Evolutionary conservation across 257 asterid genomes (phyloP), one percentile per base, ranked within the genome.

Genomic region (Scutellaria minor): DNA sequence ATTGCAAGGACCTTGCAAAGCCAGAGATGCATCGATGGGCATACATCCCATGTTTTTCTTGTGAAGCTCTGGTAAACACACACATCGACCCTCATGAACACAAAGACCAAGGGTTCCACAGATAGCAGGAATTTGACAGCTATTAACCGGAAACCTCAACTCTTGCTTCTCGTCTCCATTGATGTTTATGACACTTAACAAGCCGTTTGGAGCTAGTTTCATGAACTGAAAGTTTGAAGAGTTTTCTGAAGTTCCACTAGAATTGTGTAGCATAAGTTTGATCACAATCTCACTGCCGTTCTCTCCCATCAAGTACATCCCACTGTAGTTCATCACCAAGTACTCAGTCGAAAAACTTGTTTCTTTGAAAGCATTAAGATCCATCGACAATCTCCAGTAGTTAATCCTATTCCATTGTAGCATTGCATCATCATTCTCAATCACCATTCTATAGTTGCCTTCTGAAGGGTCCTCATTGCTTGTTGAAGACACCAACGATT

Each of bases 321-420:
- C 96, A 1, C 87, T 83, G 11, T 27, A 76, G 74, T 86, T 83
- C 81, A 86, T 71, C 70, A 75, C 68, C 85, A 84, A 31, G 66
- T 79, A 83, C 48, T 79, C 87, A 31, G 74, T 83, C 1, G 13
- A 15, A 15, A 64, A 13, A 63, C 18, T 73, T 6, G 74, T 15
- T 9, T 80, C 77, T 40, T 64, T 64, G 66, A 24, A 57, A 18
- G 87, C 86, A n/a, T 35, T 70, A 1, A 61, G 4, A 6, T 78
- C 82, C 96, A 84, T 86, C 1, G 86, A 84, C 27, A 86, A 10
- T 58, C 69, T 80, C 92, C 90, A 86, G 48, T 87, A 90, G 6
- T 73, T 60, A 64, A 78, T 65, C 40, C 55, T 79, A 65, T 81
- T 80, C 92, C 96, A 90, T 46, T 73, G 80, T 48, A 88, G 76